These are phyloP conservation scores for Tricholomella constricta DNA, from an alignment of 768 basidiomycete species.

Conservation along the genomic window DNA sequence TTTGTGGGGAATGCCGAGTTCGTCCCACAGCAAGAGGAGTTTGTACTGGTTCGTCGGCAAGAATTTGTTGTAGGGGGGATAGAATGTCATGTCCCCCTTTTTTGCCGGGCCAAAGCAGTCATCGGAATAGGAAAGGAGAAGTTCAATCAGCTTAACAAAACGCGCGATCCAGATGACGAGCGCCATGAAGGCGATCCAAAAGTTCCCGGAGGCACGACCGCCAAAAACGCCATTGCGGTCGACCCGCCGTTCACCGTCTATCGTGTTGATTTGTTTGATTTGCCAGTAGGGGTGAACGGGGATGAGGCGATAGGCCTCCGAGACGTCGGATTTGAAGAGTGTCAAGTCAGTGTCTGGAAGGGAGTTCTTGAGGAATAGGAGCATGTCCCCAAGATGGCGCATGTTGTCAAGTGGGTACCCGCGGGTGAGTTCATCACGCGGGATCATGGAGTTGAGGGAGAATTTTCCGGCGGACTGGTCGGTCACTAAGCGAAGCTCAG, in stretches of 20 bases:
- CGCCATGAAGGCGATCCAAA: conserved; percentile 28
- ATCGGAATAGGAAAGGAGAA: conserved; percentile 32
- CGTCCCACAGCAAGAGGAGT: conserved; percentile 33
- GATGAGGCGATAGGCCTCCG: conserved; percentile 32
- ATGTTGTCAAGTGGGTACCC: conserved; percentile 22
- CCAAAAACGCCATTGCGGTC: conserved; percentile 38
- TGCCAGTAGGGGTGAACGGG: conserved; percentile 34
- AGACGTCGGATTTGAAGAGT: conserved; percentile 42
- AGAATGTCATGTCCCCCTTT: conserved; percentile 20
- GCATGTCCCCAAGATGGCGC: conserved; percentile 9
- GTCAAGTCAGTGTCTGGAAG: neutral
- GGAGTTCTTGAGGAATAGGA: neutral
- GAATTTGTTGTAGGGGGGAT: conserved; percentile 26
- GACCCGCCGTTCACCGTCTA: conserved; percentile 28
- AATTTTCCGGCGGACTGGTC: conserved; percentile 35
- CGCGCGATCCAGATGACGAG: conserved; percentile 38
- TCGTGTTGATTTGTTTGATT: conserved; percentile 34
- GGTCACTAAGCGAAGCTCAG: conserved; percentile 35
- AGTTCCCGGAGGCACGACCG: conserved; percentile 21
- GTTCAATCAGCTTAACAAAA: conserved; percentile 14
- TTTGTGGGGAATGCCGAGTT: conserved; percentile 41
- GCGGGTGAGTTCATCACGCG: neutral
- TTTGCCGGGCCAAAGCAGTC: conserved; percentile 28
- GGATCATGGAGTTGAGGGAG: conserved; percentile 30
- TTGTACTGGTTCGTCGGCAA: neutral